A percentile compares a stretch with the other conserved stretches of the same genome.
Evolutionary conservation across 495 filamentous ascomycete genomes (phyloP).

Genomic region (Penicillium salamii): DNA sequence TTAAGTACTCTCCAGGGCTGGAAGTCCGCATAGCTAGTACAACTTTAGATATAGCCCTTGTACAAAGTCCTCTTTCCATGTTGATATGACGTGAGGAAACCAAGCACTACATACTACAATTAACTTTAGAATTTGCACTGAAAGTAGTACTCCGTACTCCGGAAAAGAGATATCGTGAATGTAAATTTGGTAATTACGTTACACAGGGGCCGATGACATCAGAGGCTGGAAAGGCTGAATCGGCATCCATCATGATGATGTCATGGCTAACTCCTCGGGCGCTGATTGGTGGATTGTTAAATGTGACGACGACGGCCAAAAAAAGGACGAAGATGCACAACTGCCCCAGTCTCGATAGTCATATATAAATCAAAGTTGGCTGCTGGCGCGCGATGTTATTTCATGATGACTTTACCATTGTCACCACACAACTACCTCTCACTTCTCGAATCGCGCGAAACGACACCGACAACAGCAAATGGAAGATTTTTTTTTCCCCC

Average conservation of each 20-base stretch:
- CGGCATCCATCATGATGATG: slow-evolving; percentile 20
- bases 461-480: neutral
- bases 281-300: slow-evolving; percentile 13
- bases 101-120: no score
- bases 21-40: no score
- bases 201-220: slow-evolving; percentile 20
- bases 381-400: neutral
- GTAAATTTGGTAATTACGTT: neutral
- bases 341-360: slow-evolving; percentile 6
- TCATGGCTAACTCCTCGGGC: slow-evolving; percentile 7
- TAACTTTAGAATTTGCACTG: no score
- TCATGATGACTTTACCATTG: neutral
- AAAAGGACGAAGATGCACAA: slow-evolving; percentile 8
- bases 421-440: neutral
- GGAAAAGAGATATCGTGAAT: no score
- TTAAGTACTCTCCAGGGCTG: no score
- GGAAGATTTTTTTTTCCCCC: no score
- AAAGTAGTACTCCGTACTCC: no score
- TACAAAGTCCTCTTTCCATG: no score
- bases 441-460: neutral
- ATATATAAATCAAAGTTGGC: slow-evolving; percentile 23
- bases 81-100: no score
- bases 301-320: slow-evolving; percentile 14
- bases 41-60: no score
- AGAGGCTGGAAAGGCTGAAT: slow-evolving; percentile 16